These are phyloP conservation scores for Pichia cactophila DNA, from an alignment of 1,139 yeast genomes.

Conservation along the genomic window DNA sequence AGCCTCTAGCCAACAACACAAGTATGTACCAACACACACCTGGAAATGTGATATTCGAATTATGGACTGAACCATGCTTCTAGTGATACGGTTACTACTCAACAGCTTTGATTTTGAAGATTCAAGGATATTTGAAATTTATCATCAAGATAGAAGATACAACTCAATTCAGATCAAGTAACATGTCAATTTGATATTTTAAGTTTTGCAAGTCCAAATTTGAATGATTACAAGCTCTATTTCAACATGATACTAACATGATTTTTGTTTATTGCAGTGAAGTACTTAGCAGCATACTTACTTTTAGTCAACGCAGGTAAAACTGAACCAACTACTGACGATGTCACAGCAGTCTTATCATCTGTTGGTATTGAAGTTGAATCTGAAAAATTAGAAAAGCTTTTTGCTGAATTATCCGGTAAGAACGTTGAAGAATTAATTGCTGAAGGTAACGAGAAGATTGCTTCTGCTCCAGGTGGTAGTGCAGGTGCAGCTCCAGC, in stretches of 20 bases:
- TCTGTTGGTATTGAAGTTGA: conserved; percentile 77
- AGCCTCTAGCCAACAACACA: not conserved
- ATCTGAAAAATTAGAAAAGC: conserved; percentile 58
- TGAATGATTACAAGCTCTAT: not conserved
- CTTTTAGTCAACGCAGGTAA: conserved; percentile 82
- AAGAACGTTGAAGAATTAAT: conserved; percentile 68
- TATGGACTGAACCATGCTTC: not conserved
- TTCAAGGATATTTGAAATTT: too few relatives aligned
- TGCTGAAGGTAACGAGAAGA: conserved; percentile 74
- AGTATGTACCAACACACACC: not conserved
- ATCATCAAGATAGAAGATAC: too few relatives aligned
- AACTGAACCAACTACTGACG: conserved; percentile 68
- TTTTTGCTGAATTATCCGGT: conserved; percentile 69
- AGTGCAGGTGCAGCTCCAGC: conserved; percentile 68
- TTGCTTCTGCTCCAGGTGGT: conserved; percentile 78
- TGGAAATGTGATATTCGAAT: not conserved
- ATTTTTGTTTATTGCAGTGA: conserved; percentile 38
- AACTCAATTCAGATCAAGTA: too few relatives aligned
- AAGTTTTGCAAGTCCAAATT: too few relatives aligned
- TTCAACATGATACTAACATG: not conserved
- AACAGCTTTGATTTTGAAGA: too few relatives aligned
- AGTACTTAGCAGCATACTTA: conserved; percentile 87
- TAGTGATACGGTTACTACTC: too few relatives aligned
- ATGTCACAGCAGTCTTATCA: conserved; percentile 62
- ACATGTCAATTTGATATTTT: too few relatives aligned